A percentile compares a stretch with the other conserved stretches of the same genome.
phyloP scores from a whole-genome alignment of 192 early-diverging fungal species.

The Chytriomyces confervae region DNA sequence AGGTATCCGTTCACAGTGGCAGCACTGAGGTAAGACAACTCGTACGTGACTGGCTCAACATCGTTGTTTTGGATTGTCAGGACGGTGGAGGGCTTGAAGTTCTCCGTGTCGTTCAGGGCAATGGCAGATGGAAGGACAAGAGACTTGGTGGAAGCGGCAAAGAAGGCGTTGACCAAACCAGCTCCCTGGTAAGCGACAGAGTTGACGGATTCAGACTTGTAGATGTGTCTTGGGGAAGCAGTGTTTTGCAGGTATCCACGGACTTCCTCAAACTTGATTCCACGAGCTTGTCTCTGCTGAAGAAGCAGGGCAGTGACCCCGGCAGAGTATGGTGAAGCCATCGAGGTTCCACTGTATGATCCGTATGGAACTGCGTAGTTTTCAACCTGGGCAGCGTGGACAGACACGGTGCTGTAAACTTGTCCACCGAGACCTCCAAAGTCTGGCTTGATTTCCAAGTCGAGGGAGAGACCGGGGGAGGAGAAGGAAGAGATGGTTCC shows the following conservation, averaged over 20 bases:
- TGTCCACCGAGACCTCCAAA: constrained; percentile 48
- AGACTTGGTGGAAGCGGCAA: constrained; percentile 60
- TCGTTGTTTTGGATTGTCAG: constrained; percentile 40
- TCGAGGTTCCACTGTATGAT: constrained; percentile 71
- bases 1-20: constrained; percentile 14
- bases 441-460: constrained; percentile 68
- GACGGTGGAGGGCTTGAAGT: constrained; percentile 5
- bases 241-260: constrained; percentile 58
- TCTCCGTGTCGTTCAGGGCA: constrained; percentile 46
- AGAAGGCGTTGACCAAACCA: constrained; percentile 76
- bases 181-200: constrained; percentile 71
- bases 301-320: constrained; percentile 71
- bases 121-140: constrained; percentile 55
- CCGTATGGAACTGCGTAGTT: constrained; percentile 27
- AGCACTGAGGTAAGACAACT: constrained; percentile 24
- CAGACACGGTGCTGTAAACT: constrained; percentile 42
- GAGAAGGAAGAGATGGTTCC: constrained; percentile 76
- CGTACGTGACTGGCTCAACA: constrained; percentile 27
- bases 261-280: constrained; percentile 21
- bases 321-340: constrained; percentile 81
- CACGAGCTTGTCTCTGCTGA: constrained; percentile 49
- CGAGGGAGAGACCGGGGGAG: constrained; percentile 73
- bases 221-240: constrained; percentile 49
- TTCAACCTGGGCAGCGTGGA: constrained; percentile 11
- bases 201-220: constrained; percentile 48